A percentile compares a stretch with the other conserved stretches of the same genome.
These are phyloP conservation scores for Penicillium chermesinum DNA, from an alignment of 495 filamentous ascomycete species.

Conservation along the genomic window DNA sequence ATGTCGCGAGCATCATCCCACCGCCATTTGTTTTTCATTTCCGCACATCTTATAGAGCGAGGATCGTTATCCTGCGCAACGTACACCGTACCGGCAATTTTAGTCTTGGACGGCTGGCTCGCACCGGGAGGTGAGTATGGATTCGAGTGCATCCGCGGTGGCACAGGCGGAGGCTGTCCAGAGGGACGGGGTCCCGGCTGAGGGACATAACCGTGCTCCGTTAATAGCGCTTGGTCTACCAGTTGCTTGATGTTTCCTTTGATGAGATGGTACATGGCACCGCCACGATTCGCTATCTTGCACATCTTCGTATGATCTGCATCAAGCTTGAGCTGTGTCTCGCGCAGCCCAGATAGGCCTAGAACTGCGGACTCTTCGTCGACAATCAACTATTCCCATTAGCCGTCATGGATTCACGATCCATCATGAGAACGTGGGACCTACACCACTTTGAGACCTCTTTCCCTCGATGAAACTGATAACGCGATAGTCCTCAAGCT, in stretches of 20 bases:
- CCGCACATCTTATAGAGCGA: conserved; percentile 25
- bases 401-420: conserved; percentile 9
- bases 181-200: conserved; percentile 14
- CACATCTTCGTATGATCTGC: conserved; percentile 40
- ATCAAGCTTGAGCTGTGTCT: conserved; percentile 38
- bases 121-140: conserved; percentile 23
- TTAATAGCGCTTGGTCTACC: conserved; percentile 29
- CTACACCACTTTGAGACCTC: conserved; percentile 27
- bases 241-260: conserved; percentile 38
- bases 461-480: conserved; percentile 42
- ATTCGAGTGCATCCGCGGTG: conserved; percentile 31
- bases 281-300: conserved; percentile 28
- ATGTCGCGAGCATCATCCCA: conserved; percentile 32
- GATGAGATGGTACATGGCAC: conserved; percentile 36
- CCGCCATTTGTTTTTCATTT: conserved; percentile 24
- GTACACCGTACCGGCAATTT: conserved; percentile 20
- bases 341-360: conserved; percentile 32
- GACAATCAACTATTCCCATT: conserved; percentile 30
- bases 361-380: conserved; percentile 38
- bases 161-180: conserved; percentile 21
- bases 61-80: conserved; percentile 27
- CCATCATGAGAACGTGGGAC: conserved; percentile 31
- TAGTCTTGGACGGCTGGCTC: conserved; percentile 4
- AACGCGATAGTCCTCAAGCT: conserved; percentile 37
- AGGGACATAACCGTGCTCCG: conserved; percentile 34